phyloP scores from a whole-genome alignment of 345 rosid species.

The Turritis glabra region DNA sequence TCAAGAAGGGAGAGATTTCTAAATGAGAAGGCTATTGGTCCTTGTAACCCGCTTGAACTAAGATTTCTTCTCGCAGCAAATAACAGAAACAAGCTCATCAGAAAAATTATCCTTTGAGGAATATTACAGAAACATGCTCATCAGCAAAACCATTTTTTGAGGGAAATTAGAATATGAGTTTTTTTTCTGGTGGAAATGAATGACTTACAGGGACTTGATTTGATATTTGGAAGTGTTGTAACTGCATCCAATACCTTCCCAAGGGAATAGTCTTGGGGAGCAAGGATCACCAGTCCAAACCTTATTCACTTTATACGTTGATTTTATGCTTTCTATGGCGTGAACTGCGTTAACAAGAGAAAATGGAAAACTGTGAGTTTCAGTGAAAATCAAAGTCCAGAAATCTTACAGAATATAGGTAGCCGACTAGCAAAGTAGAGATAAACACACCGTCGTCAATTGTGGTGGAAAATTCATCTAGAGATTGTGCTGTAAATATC shows the following conservation, averaged over 20 bases:
- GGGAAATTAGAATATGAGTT: neutral
- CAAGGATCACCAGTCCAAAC: constrained; percentile 67
- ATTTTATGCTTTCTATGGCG: constrained; percentile 43
- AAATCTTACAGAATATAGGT: neutral
- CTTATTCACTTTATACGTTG: constrained; percentile 41
- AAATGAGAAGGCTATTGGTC: constrained; percentile 44
- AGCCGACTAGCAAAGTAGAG: neutral
- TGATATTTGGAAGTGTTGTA: constrained; percentile 25
- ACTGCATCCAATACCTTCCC: constrained; percentile 58
- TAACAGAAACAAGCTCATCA: constrained; percentile 17
- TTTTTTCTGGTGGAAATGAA: neutral
- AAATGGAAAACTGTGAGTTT: neutral
- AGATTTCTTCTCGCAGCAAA: constrained; percentile 45
- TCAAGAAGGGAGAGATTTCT: constrained; percentile 39
- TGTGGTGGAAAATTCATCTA: constrained; percentile 22
- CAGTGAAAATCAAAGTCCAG: constrained; percentile 1
- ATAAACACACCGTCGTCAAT: constrained; percentile 38
- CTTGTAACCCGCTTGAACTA: constrained; percentile 51
- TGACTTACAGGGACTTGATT: constrained; percentile 53
- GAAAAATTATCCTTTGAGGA: neutral
- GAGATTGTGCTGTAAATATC: constrained; percentile 28
- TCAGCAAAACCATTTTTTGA: neutral
- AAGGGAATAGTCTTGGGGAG: constrained; percentile 45
- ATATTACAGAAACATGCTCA: constrained; percentile 1
- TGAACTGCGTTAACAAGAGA: constrained; percentile 33